A percentile compares a stretch with the other conserved stretches of the same genome.
Evolutionary conservation across 495 filamentous ascomycete species (phyloP).

Genomic region (Penicillium tannophilum): DNA sequence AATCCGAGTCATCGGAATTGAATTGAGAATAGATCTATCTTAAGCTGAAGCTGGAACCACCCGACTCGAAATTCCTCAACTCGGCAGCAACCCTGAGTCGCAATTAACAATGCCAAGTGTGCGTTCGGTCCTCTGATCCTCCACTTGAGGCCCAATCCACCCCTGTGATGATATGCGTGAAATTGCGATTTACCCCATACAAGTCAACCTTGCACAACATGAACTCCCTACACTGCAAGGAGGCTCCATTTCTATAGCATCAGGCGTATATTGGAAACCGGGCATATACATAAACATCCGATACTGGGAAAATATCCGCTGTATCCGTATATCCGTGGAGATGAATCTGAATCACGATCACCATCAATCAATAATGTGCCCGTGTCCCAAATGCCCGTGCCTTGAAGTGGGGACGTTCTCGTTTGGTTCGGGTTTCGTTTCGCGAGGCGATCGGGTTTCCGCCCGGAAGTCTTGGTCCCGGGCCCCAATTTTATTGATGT

Average conservation of each 20-base stretch:
- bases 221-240: background rate
- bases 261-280: too few relatives aligned
- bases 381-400: constrained; percentile 4
- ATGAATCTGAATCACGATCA: constrained; percentile 1
- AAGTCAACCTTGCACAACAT: background rate
- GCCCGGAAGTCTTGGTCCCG: background rate
- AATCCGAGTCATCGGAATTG: background rate
- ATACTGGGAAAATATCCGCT: too few relatives aligned
- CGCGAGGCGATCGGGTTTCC: constrained; percentile 1
- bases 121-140: background rate
- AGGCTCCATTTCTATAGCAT: background rate
- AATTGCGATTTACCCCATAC: constrained; percentile 1
- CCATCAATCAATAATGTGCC: constrained; percentile 5
- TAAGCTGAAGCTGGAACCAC: too few relatives aligned
- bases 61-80: too few relatives aligned
- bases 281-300: too few relatives aligned
- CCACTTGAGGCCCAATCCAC: background rate
- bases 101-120: background rate
- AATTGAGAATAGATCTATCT: background rate
- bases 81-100: background rate
- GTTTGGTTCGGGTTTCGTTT: constrained; percentile 1
- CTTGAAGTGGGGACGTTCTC: constrained; percentile 8
- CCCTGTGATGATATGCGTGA: background rate
- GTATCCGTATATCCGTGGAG: background rate
- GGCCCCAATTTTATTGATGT: background rate